Percentiles rank a stretch among this genome's conserved stretches.
Conservation (phyloP, 306 rosid genomes). For the Datisca glomerata region DNA sequence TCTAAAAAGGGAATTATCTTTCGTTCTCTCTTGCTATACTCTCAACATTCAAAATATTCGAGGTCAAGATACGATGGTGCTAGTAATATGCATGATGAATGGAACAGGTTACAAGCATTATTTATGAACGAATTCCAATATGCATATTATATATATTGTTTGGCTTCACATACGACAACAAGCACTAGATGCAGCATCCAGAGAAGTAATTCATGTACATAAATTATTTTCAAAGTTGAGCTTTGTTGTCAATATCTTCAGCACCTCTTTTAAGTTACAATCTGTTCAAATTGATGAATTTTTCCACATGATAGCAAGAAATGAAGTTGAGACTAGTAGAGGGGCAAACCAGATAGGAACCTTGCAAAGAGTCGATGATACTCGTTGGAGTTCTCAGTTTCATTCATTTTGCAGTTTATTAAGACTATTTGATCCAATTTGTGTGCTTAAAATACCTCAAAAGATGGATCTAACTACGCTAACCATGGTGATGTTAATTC, state of each 20-base stretch:
- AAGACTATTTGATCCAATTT: neutral
- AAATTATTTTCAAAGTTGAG: too few relatives aligned
- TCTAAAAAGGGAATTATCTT: neutral
- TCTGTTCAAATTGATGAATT: neutral
- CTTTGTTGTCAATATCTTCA: too few relatives aligned
- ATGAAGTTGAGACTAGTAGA: neutral
- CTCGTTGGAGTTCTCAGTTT: slow-evolving; percentile 2
- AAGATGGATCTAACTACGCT: too few relatives aligned
- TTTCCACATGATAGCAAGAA: neutral
- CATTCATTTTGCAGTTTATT: neutral
- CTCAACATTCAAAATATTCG: neutral
- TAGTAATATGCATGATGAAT: neutral
- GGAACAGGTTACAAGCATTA: slow-evolving; percentile 5
- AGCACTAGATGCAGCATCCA: neutral
- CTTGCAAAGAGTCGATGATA: slow-evolving; percentile 2
- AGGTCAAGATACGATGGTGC: slow-evolving; percentile 10
- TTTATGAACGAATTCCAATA: neutral
- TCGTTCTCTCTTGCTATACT: neutral
- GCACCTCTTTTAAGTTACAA: slow-evolving; percentile 2
- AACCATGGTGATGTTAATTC: neutral
- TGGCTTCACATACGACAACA: neutral
- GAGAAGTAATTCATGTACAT: neutral
- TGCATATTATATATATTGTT: slow-evolving; percentile 8
- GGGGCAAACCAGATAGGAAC: neutral
- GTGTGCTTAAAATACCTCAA: too few relatives aligned